These are phyloP conservation scores for Camellia oleifera DNA, from an alignment of 179 eudicot genomes.

Conservation along the genomic window DNA sequence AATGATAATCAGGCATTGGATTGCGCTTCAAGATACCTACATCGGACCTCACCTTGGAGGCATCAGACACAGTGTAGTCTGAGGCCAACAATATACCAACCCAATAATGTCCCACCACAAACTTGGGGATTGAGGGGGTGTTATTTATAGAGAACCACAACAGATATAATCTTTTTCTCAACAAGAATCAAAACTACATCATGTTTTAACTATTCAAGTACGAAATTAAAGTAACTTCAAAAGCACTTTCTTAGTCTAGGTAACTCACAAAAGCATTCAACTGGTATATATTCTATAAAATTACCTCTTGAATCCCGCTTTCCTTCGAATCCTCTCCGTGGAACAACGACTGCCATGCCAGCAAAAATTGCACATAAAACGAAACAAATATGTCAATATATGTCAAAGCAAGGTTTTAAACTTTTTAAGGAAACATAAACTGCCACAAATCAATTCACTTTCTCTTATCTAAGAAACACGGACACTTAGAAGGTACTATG, in stretches of 20 bases:
- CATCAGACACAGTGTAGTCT: neutral
- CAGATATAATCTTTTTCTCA: neutral
- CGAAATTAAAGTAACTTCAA: neutral
- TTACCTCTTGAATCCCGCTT: conserved; percentile 83
- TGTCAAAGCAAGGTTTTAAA: conserved; percentile 1
- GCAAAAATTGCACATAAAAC: neutral
- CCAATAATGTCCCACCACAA: neutral
- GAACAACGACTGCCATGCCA: conserved; percentile 59
- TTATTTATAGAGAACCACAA: neutral
- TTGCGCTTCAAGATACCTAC: neutral
- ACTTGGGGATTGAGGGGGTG: neutral
- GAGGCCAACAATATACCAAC: neutral
- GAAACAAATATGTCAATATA: neutral
- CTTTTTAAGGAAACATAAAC: neutral
- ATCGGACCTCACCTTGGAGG: neutral
- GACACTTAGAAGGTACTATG: too few relatives aligned
- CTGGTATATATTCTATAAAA: neutral
- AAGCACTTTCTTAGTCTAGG: neutral
- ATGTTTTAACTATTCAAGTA: neutral
- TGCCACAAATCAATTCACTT: neutral
- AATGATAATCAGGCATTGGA: neutral
- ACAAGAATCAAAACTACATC: neutral
- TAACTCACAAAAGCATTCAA: neutral
- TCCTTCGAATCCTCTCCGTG: conserved; percentile 80
- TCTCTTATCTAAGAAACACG: neutral